Conservation (phyloP, 192 early-diverging fungal genomes). For the Entomortierella chlamydospora region DNA sequence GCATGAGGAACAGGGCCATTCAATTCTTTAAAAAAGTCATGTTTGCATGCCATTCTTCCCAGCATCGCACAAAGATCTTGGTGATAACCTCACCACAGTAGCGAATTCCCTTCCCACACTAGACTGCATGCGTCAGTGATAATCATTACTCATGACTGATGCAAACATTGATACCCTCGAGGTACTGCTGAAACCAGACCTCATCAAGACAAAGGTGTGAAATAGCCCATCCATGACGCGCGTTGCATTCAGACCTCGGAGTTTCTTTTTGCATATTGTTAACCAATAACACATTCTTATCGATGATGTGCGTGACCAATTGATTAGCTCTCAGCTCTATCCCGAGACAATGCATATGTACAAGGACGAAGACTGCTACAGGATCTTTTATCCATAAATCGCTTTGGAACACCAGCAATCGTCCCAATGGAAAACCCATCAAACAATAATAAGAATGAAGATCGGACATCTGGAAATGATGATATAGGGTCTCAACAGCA, state of each 20-base stretch:
- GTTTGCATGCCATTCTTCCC: no score
- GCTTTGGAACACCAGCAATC: constrained; percentile 40
- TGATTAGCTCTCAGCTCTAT: constrained; percentile 17
- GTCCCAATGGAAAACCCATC: constrained; percentile 8
- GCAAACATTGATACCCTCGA: constrained; percentile 38
- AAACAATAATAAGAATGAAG: constrained; percentile 6
- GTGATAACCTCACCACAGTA: no score
- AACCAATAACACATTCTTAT: background rate
- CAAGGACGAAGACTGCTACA: constrained; percentile 35
- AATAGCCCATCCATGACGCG: background rate
- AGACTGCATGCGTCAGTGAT: background rate
- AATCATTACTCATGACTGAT: background rate
- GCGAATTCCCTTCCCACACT: no score
- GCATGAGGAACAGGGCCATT: background rate
- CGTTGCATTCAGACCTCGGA: background rate
- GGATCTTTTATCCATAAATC: constrained; percentile 32
- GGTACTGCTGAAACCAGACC: constrained; percentile 33
- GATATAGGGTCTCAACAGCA: constrained; percentile 18
- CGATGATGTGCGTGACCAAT: no score
- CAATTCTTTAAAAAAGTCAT: no score
- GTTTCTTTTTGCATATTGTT: background rate
- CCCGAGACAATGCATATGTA: background rate
- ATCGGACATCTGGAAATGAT: constrained; percentile 1
- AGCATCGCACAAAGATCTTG: no score
- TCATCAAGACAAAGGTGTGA: constrained; percentile 35